Percentiles rank a stretch among this genome's conserved stretches.
Evolutionary conservation across 768 basidiomycete species (phyloP).

Genomic region (Russula vinacea): DNA sequence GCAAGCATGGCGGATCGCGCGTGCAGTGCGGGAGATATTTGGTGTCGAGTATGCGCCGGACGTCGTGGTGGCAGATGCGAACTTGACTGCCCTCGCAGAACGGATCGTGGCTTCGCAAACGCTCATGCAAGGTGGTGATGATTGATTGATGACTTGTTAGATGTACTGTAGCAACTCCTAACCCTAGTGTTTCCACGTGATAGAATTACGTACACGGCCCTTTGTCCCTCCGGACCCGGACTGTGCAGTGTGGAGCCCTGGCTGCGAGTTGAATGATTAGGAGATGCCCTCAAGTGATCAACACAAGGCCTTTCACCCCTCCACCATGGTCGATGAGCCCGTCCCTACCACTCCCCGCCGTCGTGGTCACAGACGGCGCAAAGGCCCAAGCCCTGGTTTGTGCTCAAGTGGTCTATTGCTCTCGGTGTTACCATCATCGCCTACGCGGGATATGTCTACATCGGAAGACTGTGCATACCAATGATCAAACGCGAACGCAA

Average conservation of each 20-base stretch:
- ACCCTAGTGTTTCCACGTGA: not conserved
- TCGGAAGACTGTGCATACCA: conserved; percentile 64
- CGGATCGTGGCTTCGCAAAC: conserved; percentile 78
- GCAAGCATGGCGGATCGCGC: conserved; percentile 87
- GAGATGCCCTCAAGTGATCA: conserved; percentile 1
- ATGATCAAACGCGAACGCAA: conserved; percentile 53
- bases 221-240: not conserved
- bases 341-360: not conserved
- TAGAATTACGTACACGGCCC: not conserved
- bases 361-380: conserved; percentile 31
- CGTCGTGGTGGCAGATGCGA: conserved; percentile 92
- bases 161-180: not conserved
- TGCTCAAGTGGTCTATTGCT: conserved; percentile 63
- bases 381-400: conserved; percentile 66
- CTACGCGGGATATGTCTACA: conserved; percentile 76
- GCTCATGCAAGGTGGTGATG: conserved; percentile 17
- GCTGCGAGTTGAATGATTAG: not conserved
- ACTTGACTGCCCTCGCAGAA: conserved; percentile 78
- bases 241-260: not conserved
- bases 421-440: conserved; percentile 58
- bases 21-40: conserved; percentile 76
- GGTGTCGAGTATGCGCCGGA: conserved; percentile 85
- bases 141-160: not conserved
- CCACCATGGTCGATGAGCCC: not conserved
- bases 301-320: not conserved